Percentiles rank a stretch among this genome's conserved stretches.
Conservation (phyloP, 1,284 basidiomycete species). For the Microbotryomycetes sp. region DNA sequence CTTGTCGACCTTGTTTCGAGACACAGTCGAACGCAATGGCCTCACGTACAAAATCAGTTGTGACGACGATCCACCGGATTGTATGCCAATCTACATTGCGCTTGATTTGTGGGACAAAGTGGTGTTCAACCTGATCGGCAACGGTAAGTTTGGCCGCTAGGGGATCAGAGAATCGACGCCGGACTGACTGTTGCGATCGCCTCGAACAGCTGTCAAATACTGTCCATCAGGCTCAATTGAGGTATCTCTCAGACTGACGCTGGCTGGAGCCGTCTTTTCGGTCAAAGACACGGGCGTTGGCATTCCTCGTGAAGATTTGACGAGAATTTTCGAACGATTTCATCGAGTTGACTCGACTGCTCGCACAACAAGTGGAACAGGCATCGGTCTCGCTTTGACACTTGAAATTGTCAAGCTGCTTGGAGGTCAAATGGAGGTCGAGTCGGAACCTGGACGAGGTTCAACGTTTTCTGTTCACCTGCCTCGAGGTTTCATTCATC, state of each 20-base stretch:
- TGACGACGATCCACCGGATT: constrained; percentile 37
- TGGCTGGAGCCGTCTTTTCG: constrained; percentile 29
- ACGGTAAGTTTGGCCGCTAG: constrained; percentile 43
- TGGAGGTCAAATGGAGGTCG: constrained; percentile 44
- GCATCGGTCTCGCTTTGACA: constrained; percentile 43
- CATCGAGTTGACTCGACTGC: constrained; percentile 42
- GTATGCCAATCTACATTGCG: constrained; percentile 41
- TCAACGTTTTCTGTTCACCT: constrained; percentile 30
- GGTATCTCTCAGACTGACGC: constrained; percentile 24
- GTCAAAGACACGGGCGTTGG: constrained; percentile 46
- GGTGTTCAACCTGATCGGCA: constrained; percentile 44
- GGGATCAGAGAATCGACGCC: constrained; percentile 39
- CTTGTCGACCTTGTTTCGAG: constrained; percentile 44
- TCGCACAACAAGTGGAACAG: constrained; percentile 44
- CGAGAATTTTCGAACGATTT: constrained; percentile 42
- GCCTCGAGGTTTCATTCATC: constrained; percentile 34
- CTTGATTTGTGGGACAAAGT: constrained; percentile 48
- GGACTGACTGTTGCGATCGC: constrained; percentile 23
- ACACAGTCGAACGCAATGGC: constrained; percentile 37
- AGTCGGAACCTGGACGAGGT: constrained; percentile 30
- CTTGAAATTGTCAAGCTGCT: constrained; percentile 45
- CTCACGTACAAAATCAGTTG: constrained; percentile 43
- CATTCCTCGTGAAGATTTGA: constrained; percentile 41
- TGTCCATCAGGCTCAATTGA: constrained; percentile 26
- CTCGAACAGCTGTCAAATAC: constrained; percentile 32